A percentile compares a stretch with the other conserved stretches of the same genome.
Evolutionary conservation across 2,329 filamentous ascomycete genomes (phyloP).

Genomic region (Fusarium fracticaudum): DNA sequence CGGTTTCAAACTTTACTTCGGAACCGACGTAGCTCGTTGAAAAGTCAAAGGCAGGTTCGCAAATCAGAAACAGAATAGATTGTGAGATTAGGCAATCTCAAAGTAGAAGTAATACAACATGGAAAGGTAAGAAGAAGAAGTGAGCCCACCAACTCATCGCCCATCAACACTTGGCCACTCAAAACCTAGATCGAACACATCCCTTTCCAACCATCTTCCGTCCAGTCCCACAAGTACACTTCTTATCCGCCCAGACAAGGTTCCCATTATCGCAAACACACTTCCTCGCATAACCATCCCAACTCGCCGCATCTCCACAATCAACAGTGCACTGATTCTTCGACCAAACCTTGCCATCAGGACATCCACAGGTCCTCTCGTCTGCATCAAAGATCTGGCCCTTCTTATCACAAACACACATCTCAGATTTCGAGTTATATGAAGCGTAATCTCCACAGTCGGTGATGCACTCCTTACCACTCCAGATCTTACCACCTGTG

Average conservation of each 20-base stretch:
- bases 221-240: background rate
- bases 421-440: accelerated
- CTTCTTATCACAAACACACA: background rate
- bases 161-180: too few relatives aligned
- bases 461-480: background rate
- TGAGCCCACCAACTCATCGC: accelerated
- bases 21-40: accelerated
- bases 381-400: background rate
- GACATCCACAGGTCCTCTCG: background rate
- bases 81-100: accelerated
- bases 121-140: background rate
- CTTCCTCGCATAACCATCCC: background rate
- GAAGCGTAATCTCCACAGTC: background rate
- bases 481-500: background rate
- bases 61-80: background rate
- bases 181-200: background rate
- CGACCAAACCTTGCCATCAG: background rate
- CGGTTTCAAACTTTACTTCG: background rate
- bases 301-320: background rate
- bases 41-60: background rate
- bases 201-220: background rate
- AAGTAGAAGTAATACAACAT: background rate
- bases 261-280: background rate
- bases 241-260: background rate
- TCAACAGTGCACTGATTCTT: background rate